Conservation (phyloP, 495 filamentous ascomycete species). For the Neurospora africana region DNA sequence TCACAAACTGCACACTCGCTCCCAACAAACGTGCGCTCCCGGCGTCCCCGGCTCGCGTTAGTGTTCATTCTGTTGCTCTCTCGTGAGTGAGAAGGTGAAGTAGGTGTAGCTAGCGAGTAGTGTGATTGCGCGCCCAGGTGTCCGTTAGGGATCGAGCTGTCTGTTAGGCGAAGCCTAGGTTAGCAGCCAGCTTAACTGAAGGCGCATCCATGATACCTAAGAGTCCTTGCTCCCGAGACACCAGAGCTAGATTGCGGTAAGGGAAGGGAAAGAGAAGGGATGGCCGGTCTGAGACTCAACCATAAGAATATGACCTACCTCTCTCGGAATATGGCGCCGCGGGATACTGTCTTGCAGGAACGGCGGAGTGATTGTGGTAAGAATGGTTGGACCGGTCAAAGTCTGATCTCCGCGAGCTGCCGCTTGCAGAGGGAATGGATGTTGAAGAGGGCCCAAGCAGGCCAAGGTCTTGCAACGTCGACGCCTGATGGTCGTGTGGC, state of each 20-base stretch:
- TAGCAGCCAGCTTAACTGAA: background rate
- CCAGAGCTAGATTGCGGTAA: background rate
- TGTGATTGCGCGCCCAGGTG: conserved; percentile 34
- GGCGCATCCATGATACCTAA: conserved; percentile 3
- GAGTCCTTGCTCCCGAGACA: background rate
- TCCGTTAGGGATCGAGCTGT: conserved; percentile 27
- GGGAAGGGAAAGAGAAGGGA: background rate
- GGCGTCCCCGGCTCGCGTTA: conserved; percentile 68
- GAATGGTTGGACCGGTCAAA: conserved; percentile 15
- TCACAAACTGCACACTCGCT: conserved; percentile 94
- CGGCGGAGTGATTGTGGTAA: conserved; percentile 17
- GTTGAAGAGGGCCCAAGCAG: conserved; percentile 24
- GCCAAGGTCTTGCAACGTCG: conserved; percentile 30
- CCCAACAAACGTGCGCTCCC: conserved; percentile 92
- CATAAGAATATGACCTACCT: conserved; percentile 24
- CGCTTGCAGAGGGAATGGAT: conserved; percentile 27
- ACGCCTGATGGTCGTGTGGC: conserved; percentile 25
- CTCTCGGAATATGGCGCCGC: conserved; percentile 32
- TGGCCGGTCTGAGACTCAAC: background rate
- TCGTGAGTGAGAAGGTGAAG: conserved; percentile 26
- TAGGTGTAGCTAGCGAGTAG: conserved; percentile 31
- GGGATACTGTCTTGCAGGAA: conserved; percentile 16
- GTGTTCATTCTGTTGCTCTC: conserved; percentile 56
- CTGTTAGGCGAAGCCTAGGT: conserved; percentile 13
- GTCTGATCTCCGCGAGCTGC: conserved; percentile 25